Evolutionary conservation across 768 basidiomycete genomes (phyloP).

Genomic region (Suillus clintonianus): DNA sequence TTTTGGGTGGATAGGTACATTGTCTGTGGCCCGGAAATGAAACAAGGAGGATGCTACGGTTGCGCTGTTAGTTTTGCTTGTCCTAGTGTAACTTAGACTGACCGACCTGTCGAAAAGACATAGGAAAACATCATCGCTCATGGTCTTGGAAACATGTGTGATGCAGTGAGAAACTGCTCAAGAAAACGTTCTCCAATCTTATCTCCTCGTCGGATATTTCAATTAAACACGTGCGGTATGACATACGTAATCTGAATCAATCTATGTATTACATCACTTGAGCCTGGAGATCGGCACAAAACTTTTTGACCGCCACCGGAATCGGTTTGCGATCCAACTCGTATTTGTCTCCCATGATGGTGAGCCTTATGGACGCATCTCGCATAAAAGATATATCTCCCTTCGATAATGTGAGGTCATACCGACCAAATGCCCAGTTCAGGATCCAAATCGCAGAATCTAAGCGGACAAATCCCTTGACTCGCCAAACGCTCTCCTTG

Average conservation of each 20-base stretch:
- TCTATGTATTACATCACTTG: slow-evolving; percentile 29
- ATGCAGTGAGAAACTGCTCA: slow-evolving; percentile 11
- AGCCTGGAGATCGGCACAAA: slow-evolving; percentile 50
- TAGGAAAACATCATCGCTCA: slow-evolving; percentile 32
- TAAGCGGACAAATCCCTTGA: slow-evolving; percentile 83
- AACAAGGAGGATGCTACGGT: slow-evolving; percentile 60
- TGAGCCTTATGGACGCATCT: slow-evolving; percentile 55
- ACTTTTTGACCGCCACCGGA: slow-evolving; percentile 43
- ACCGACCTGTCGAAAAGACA: slow-evolving; percentile 28
- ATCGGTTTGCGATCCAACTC: slow-evolving; percentile 54
- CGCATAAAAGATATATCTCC: slow-evolving; percentile 20
- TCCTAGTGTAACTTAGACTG: slow-evolving; percentile 4
- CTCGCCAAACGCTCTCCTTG: slow-evolving; percentile 75
- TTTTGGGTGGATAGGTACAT: slow-evolving; percentile 22
- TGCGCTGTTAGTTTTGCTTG: neutral
- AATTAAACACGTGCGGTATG: neutral
- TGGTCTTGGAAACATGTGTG: slow-evolving; percentile 8
- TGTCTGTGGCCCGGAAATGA: slow-evolving; percentile 50
- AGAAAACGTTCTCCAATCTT: slow-evolving; percentile 17
- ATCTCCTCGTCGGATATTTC: slow-evolving; percentile 10
- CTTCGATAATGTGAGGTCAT: slow-evolving; percentile 57
- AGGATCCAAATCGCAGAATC: slow-evolving; percentile 51
- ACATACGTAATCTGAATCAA: neutral
- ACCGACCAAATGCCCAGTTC: slow-evolving; percentile 95
- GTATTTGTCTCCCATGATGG: slow-evolving; percentile 91